Evolutionary conservation across 176 grass and related monocot species (phyloP), one percentile per base, ranked within the genome.

Genomic region (Triticum monococcum): DNA sequence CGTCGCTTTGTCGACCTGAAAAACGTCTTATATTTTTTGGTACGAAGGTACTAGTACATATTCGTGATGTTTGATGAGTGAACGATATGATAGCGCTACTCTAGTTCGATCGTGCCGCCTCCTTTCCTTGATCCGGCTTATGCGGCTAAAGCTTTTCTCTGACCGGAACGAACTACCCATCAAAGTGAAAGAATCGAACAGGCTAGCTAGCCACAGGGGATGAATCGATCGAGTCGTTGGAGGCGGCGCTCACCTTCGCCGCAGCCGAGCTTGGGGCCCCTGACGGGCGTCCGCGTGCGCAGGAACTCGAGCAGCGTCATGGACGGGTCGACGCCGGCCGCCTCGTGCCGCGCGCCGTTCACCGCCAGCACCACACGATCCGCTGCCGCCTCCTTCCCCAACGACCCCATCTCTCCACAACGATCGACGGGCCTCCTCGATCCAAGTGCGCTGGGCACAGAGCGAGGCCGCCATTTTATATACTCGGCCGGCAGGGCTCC

Each of bases 261-360:
- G 84, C 95, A 97, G 54, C 92, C 90, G 56, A 97, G 95, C 95
- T 97, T 97, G 71, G 95, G 88, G 0, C 92, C 95, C 7, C 76
- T 64, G 84, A 87, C 91, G 22, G 84, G 86, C 4, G 95, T 92
- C 28, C 2, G 88, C 1, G 86, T 94, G 70, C 95, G 85, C 12
- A 97, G 87, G 79, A 94, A 97, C 90, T 92, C 88, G 2, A 97
- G 90, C 84, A 97, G 87, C 78, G 95, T 87, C 75, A 83, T 92
- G n/a, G 88, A 94, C 28, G 88, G 92, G 38, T 94, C 86, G 7
- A 85, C 72, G 43, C 85, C 85, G 11, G 84, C 68, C 0, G 83
- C 67, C 90, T 91, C 90, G 85, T 91, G 91, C 84, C 92, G 40
- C 88, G 79, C 32, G 8, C 94, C 87, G 76, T 95, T 95, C 81